Conservation (phyloP, 306 rosid species). For the Hippophae rhamnoides region DNA sequence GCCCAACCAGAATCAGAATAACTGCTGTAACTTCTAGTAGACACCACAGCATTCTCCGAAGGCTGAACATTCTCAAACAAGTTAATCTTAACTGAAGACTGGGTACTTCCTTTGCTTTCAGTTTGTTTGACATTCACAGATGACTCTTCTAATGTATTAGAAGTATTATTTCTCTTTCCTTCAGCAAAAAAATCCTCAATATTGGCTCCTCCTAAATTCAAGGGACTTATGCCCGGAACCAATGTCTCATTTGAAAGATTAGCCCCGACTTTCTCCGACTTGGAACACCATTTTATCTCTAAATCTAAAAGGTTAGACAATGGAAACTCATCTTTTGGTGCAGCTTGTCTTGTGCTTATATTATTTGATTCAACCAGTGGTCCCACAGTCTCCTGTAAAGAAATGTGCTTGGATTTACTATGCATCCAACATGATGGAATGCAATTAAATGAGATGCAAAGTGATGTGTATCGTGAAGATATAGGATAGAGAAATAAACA, state of each 20-base stretch:
- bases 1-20: too few relatives aligned
- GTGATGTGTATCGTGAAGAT: neutral
- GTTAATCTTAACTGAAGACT: constrained; percentile 31
- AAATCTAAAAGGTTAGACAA: constrained; percentile 61
- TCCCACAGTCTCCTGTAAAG: constrained; percentile 60
- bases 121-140: constrained; percentile 12
- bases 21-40: neutral
- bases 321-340: constrained; percentile 41
- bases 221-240: constrained; percentile 28
- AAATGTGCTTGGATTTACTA: constrained; percentile 11
- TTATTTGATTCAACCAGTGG: constrained; percentile 29
- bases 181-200: constrained; percentile 41
- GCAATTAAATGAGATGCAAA: neutral
- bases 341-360: constrained; percentile 34
- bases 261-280: constrained; percentile 34
- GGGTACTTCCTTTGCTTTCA: constrained; percentile 19
- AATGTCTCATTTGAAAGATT: constrained; percentile 22
- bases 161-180: constrained; percentile 26
- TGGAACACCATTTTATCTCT: constrained; percentile 67
- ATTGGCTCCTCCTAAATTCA: constrained; percentile 51
- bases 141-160: constrained; percentile 24
- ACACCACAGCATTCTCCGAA: constrained; percentile 17
- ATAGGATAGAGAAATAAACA: neutral
- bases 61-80: constrained; percentile 41
- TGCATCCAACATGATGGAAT: constrained; percentile 2